phyloP scores from a whole-genome alignment of 768 basidiomycete species.

The Gymnopilus dilepis region DNA sequence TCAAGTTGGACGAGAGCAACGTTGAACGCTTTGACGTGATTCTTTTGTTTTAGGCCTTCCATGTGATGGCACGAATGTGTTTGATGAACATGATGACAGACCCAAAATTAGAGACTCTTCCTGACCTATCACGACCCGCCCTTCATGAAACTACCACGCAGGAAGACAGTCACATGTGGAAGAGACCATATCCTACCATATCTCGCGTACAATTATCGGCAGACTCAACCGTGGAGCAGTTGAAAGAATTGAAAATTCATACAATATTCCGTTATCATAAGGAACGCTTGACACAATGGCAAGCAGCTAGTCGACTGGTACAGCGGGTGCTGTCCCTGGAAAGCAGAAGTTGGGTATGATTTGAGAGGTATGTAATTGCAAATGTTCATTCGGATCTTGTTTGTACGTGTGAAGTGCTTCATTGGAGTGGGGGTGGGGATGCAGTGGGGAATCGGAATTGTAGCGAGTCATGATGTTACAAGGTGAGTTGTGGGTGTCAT shows the following conservation, averaged over 20 bases:
- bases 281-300: neutral
- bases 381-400: neutral
- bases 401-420: neutral
- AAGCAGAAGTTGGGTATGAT: no score
- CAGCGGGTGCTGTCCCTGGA: neutral
- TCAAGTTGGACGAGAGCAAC: neutral
- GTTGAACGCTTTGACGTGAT: neutral
- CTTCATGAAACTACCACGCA: neutral
- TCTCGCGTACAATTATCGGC: neutral
- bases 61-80: conserved; percentile 3
- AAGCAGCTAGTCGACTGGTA: neutral
- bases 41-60: neutral
- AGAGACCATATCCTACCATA: neutral
- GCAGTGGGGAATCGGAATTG: neutral
- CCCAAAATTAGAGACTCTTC: neutral
- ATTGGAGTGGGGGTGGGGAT: conserved; percentile 1
- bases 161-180: neutral
- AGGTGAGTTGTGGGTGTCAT: neutral
- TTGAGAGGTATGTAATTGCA: no score
- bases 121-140: neutral
- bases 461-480: neutral
- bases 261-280: neutral
- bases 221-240: neutral
- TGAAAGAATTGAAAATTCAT: conserved; percentile 4
- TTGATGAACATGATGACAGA: neutral